Percentiles rank a stretch among this genome's conserved stretches.
Conservation (phyloP, 2,329 filamentous ascomycete species). For the Diplocarpon rosae region DNA sequence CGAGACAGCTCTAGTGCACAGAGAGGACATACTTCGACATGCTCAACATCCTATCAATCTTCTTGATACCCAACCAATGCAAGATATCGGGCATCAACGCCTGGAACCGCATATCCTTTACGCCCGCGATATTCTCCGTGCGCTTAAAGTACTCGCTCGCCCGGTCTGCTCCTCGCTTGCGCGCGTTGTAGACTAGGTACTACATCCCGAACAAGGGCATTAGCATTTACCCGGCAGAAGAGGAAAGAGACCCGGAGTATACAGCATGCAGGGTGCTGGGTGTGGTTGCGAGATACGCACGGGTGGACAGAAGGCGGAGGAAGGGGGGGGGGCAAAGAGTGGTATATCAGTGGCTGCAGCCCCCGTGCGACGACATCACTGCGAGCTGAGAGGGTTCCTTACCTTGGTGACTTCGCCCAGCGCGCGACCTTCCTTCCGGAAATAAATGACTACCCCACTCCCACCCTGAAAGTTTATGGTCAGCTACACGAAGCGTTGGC, state of each 20-base stretch:
- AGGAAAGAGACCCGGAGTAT: background rate
- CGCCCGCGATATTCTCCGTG: slow-evolving; percentile 96
- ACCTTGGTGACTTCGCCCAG: slow-evolving; percentile 65
- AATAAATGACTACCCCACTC: slow-evolving; percentile 66
- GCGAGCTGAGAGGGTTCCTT: slow-evolving; percentile 29
- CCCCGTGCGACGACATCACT: slow-evolving; percentile 46
- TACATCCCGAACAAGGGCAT: slow-evolving; percentile 10
- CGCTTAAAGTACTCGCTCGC: slow-evolving; percentile 92
- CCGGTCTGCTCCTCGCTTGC: slow-evolving; percentile 66
- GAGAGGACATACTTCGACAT: slow-evolving; percentile 63
- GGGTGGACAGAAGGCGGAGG: slow-evolving; percentile 1
- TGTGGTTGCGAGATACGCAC: slow-evolving; percentile 9
- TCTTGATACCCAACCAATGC: slow-evolving; percentile 96
- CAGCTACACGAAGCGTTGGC: slow-evolving; percentile 3
- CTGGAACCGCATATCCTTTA: slow-evolving; percentile 96
- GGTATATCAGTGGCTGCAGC: slow-evolving; percentile 44
- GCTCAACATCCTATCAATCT: slow-evolving; percentile 96
- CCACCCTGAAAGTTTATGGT: slow-evolving; percentile 12
- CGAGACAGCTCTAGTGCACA: background rate
- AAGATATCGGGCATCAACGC: slow-evolving; percentile 96
- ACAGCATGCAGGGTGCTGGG: too few species aligned
- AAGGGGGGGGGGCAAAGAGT: slow-evolving; percentile 7
- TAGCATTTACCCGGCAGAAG: background rate
- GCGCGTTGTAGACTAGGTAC: slow-evolving; percentile 60
- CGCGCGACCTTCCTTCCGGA: slow-evolving; percentile 92